These are phyloP conservation scores for Colletotrichum simmondsii DNA, from an alignment of 2,329 filamentous ascomycete genomes.

Conservation along the genomic window DNA sequence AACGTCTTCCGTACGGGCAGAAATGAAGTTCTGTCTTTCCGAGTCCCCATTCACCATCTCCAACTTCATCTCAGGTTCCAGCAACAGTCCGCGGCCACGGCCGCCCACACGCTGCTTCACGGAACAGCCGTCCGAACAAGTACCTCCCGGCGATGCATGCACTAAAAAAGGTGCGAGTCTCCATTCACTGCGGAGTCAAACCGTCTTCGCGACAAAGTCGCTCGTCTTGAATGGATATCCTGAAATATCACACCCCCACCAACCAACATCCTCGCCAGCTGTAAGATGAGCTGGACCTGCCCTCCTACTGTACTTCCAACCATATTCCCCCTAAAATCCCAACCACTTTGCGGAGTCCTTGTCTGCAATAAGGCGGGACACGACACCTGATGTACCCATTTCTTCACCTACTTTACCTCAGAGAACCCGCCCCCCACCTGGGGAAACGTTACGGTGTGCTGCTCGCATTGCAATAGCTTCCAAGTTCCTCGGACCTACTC, in stretches of 20 bases:
- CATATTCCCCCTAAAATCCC: background rate
- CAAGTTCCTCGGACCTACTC: background rate
- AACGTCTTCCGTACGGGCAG: background rate
- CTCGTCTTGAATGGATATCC: conserved; percentile 25
- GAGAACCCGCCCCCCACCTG: background rate
- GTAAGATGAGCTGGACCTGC: conserved; percentile 28
- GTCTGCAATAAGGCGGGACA: background rate
- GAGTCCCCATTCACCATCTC: background rate
- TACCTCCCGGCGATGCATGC: conserved; percentile 6
- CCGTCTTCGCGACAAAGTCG: conserved; percentile 14
- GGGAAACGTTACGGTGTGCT: background rate
- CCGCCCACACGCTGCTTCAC: conserved; percentile 2
- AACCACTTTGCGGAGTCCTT: background rate
- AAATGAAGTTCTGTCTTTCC: background rate
- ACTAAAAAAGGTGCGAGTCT: conserved; percentile 26
- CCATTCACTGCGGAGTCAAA: conserved; percentile 25
- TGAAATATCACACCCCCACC: conserved; percentile 31
- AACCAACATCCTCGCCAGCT: conserved; percentile 22
- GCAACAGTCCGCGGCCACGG: background rate
- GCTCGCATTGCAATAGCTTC: background rate
- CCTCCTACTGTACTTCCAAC: background rate
- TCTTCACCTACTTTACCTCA: conserved; percentile 8
- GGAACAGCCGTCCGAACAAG: conserved; percentile 7
- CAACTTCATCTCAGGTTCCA: background rate
- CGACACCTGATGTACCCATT: conserved; percentile 8